Base-by-base conservation (phyloP, 2,329 filamentous ascomycete genomes). In the Pseudofabraea citricarpa region DNA sequence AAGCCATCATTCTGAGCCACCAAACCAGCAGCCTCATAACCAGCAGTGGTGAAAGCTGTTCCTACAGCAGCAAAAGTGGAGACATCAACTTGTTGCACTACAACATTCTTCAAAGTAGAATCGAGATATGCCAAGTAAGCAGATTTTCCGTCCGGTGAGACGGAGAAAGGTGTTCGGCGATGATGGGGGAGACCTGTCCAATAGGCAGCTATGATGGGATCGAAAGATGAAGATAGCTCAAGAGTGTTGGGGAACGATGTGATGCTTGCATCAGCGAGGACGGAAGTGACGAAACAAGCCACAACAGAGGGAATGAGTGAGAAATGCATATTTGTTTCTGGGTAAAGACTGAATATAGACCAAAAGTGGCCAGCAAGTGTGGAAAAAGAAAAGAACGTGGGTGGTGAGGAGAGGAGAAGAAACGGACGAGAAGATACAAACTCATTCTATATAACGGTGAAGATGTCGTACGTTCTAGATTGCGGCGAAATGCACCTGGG, bases 1-100 rank as follows among this genome's bases (percentile, higher is more conserved):
- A 83, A 83, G 3, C 78, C 79, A 56, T 83, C 77, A 49, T 78
- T 67, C 54, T 81, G 78, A 13, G 77, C 78, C 33, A 82, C 73
- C 1, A 83, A 68, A 36, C 79, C 79, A 41, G 76, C 75, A 4
- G 74, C 76, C 61, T 82, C 79, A 53, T 77, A 77, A 12, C 70
- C 69, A n/a, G 67, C 54, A 29, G 81, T 62, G 1, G 73, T 75
- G 3, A 80, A 65, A 0, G 70, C 59, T 20, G 66, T 66, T 6
- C 77, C 78, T 8, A 72, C 71, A 12, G 74, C 70, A 13, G 66
- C 64, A 51, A 82, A 81, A 6, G 74, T 76, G 3, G 62, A 58
- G 2, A 75, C 71, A 51, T 79, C 66, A 16, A 83, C 64, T 33
- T 74, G 66, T 58, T 81, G 77, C 15, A 83, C 62, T 54, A 80